Conservation (phyloP, 805 yeast genomes). For the Zygoascus bituminiphila region DNA sequence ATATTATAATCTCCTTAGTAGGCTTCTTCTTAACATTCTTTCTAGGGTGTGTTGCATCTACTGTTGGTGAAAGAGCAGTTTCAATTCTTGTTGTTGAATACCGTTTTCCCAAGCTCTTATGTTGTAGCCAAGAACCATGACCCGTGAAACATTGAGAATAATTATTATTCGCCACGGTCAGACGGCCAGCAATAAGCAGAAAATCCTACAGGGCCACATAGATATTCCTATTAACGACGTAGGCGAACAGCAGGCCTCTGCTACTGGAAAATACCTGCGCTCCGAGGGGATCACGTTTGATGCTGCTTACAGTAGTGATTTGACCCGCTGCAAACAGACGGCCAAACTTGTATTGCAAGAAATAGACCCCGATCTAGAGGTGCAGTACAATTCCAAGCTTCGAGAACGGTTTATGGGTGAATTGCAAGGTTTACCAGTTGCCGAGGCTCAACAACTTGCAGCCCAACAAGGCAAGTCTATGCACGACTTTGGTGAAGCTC, state of each 20-base stretch:
- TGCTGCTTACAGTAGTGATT: constrained; percentile 43
- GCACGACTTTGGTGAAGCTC: constrained; percentile 58
- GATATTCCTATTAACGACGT: constrained; percentile 55
- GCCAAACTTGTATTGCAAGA: constrained; percentile 34
- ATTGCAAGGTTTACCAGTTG: constrained; percentile 64
- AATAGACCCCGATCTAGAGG: constrained; percentile 12
- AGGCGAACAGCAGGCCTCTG: constrained; percentile 54
- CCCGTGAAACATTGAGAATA: constrained; percentile 7
- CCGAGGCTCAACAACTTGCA: constrained; percentile 50
- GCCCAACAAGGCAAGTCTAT: constrained; percentile 48
- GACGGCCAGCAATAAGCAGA: constrained; percentile 61
- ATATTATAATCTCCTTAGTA: too few relatives aligned
- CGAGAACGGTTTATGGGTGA: constrained; percentile 76
- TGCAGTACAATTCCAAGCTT: constrained; percentile 35
- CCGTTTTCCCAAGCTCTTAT: too few relatives aligned
- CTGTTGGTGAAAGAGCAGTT: too few relatives aligned
- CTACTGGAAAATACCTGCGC: constrained; percentile 40
- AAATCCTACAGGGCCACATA: constrained; percentile 71
- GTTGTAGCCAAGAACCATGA: too few relatives aligned
- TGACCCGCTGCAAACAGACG: constrained; percentile 41
- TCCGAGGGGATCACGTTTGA: constrained; percentile 31
- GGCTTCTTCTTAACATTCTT: too few relatives aligned
- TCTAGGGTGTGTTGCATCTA: too few relatives aligned
- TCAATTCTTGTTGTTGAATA: too few relatives aligned
- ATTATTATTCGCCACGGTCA: constrained; percentile 72